Percentiles rank a stretch among this genome's conserved stretches.
Conservation (phyloP, 2,329 filamentous ascomycete genomes). For the Penicillium sp. region DNA sequence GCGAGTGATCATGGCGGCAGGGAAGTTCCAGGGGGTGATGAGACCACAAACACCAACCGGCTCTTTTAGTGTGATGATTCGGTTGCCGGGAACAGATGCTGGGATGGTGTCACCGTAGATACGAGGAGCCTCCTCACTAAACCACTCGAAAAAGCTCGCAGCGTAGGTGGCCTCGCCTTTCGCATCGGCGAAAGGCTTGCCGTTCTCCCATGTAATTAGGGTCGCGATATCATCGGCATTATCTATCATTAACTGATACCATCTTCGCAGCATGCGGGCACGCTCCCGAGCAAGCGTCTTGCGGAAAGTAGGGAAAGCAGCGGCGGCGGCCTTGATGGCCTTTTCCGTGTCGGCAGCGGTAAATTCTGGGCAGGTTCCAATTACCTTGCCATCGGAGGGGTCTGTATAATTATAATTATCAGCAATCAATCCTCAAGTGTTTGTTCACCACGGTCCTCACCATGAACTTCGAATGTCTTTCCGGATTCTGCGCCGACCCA, state of each 20-base stretch:
- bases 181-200: conserved; percentile 61
- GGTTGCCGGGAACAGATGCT: conserved; percentile 55
- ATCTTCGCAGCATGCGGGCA: conserved; percentile 59
- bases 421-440: neutral
- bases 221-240: conserved; percentile 63
- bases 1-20: conserved; percentile 51
- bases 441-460: conserved; percentile 37
- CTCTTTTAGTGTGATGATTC: conserved; percentile 61
- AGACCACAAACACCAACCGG: conserved; percentile 65
- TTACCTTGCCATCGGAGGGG: conserved; percentile 74
- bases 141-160: conserved; percentile 61
- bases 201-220: conserved; percentile 67
- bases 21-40: conserved; percentile 66
- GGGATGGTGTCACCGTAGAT: conserved; percentile 60
- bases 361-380: conserved; percentile 81
- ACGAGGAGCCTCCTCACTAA: conserved; percentile 58
- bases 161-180: conserved; percentile 58
- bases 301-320: conserved; percentile 62
- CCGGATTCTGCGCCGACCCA: conserved; percentile 83
- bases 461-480: conserved; percentile 84
- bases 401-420: conserved; percentile 48
- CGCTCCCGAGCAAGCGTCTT: conserved; percentile 60
- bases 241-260: conserved; percentile 64
- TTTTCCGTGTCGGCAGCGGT: conserved; percentile 69
- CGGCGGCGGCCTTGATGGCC: conserved; percentile 78